Conservation (phyloP, 148 eudicot species). For the Chenopodium suecicum region DNA sequence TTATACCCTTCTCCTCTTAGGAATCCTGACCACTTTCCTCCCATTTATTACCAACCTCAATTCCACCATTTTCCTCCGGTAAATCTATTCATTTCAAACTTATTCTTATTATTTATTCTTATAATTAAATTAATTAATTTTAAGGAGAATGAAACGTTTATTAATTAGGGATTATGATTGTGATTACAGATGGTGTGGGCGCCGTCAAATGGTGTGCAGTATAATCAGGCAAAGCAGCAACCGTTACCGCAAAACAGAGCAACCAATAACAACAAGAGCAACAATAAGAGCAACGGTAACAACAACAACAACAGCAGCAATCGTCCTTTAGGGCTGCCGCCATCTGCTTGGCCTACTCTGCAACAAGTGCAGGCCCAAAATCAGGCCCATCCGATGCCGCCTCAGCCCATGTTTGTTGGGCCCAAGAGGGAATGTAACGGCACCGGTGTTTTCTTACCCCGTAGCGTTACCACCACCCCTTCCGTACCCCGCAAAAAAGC, state of each 20-base stretch:
- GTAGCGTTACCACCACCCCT: slow-evolving; percentile 29
- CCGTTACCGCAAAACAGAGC: slow-evolving; percentile 7
- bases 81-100: neutral
- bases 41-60: slow-evolving; percentile 23
- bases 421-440: slow-evolving; percentile 49
- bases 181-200: slow-evolving; percentile 15
- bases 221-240: slow-evolving; percentile 13
- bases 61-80: slow-evolving; percentile 27
- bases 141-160: no score
- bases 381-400: slow-evolving; percentile 22
- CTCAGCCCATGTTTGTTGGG: slow-evolving; percentile 35
- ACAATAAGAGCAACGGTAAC: neutral
- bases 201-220: slow-evolving; percentile 14
- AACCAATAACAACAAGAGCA: neutral
- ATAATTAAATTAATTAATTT: no score
- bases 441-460: slow-evolving; percentile 75
- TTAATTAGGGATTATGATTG: neutral
- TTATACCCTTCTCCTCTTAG: slow-evolving; percentile 22
- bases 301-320: slow-evolving; percentile 13
- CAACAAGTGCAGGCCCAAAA: slow-evolving; percentile 39
- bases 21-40: slow-evolving; percentile 5
- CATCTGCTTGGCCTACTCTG: slow-evolving; percentile 61
- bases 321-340: slow-evolving; percentile 38
- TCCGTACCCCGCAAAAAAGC: slow-evolving; percentile 48
- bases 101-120: no score